Percentiles rank a stretch among this genome's conserved stretches.
Conservation (phyloP, 1,284 basidiomycete species). For the Sporisorium iseilematis-ciliati region DNA sequence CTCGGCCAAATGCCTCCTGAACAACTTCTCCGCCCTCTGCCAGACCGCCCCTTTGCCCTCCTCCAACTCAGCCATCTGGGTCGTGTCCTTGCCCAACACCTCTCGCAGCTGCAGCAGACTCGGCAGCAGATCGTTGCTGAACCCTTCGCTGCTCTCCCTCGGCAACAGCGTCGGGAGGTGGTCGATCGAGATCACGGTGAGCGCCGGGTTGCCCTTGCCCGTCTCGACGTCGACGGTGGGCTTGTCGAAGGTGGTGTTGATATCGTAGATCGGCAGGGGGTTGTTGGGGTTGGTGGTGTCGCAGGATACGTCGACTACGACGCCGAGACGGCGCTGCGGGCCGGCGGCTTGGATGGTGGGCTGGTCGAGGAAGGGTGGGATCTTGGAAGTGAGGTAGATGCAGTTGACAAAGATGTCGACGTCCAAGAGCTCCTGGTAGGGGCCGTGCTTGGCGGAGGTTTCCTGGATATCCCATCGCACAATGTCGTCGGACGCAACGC, state of each 20-base stretch:
- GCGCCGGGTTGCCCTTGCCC: conserved; percentile 63
- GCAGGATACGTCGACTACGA: conserved; percentile 98
- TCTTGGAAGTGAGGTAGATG: conserved; percentile 92
- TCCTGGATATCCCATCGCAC: conserved; percentile 98
- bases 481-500: conserved; percentile 83
- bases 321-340: conserved; percentile 77
- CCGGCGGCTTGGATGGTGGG: conserved; percentile 83
- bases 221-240: conserved; percentile 85
- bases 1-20: conserved; percentile 78
- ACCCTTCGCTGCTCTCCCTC: conserved; percentile 95
- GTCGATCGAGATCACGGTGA: conserved; percentile 95
- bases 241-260: conserved; percentile 95
- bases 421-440: conserved; percentile 94
- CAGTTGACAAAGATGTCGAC: conserved; percentile 99
- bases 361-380: conserved; percentile 86
- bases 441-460: conserved; percentile 91
- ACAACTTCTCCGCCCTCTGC: conserved; percentile 89
- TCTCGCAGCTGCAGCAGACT: conserved; percentile 72
- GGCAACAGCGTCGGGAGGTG: conserved; percentile 96
- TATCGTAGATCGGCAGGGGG: conserved; percentile 92
- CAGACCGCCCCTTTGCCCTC: conserved; percentile 76
- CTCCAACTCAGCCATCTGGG: conserved; percentile 32
- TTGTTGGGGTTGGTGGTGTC: conserved; percentile 99
- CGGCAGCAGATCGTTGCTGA: conserved; percentile 89
- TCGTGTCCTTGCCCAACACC: conserved; percentile 58